Conservation (phyloP, 805 yeast genomes). For the Lachancea kluyveri region DNA sequence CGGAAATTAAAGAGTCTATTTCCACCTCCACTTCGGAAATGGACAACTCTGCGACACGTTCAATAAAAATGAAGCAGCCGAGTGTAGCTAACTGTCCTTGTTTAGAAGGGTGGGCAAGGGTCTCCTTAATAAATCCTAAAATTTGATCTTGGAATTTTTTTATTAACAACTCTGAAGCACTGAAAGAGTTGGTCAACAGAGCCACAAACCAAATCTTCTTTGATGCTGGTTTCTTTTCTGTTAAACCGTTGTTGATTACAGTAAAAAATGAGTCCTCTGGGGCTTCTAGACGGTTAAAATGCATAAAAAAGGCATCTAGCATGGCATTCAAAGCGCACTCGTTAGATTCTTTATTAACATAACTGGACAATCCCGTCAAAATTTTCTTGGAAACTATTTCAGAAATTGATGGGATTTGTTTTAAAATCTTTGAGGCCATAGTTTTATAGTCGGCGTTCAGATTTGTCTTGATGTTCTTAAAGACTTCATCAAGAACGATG, state of each 20-base stretch:
- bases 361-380: conserved; percentile 39
- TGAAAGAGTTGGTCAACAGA: conserved; percentile 23
- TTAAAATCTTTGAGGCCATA: conserved; percentile 42
- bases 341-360: conserved; percentile 69
- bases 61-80: conserved; percentile 21
- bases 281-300: conserved; percentile 32
- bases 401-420: conserved; percentile 23
- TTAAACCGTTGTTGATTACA: conserved; percentile 50
- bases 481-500: conserved; percentile 44
- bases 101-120: conserved; percentile 34
- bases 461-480: conserved; percentile 51
- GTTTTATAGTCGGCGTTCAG: conserved; percentile 62
- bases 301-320: conserved; percentile 43
- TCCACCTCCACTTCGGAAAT: conserved; percentile 7
- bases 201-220: conserved; percentile 63
- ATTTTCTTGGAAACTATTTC: conserved; percentile 34
- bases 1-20: conserved; percentile 8
- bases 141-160: conserved; percentile 21
- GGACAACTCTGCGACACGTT: conserved; percentile 11
- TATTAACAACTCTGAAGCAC: conserved; percentile 36
- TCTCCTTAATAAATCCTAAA: conserved; percentile 28
- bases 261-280: conserved; percentile 23
- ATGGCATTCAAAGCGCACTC: conserved; percentile 52
- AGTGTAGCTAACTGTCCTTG: conserved; percentile 32
- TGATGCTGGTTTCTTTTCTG: conserved; percentile 55